Percentiles rank a stretch among this genome's conserved stretches.
These are phyloP conservation scores for Phellinidium pouzarii DNA, from an alignment of 1,284 basidiomycete species.

Conservation along the genomic window DNA sequence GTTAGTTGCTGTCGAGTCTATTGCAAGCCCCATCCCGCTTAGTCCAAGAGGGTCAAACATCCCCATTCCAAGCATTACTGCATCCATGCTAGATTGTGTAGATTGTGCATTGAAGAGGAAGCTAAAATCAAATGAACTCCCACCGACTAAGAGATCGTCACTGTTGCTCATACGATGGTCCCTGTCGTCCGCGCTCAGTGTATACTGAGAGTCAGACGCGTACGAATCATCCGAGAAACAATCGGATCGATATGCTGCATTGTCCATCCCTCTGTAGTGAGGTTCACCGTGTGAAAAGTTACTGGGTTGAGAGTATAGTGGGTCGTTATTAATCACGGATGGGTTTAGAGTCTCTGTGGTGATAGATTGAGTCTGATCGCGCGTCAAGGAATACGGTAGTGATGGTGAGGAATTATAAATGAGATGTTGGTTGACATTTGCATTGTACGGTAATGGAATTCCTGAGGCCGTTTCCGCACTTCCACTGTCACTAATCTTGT, in stretches of 20 bases:
- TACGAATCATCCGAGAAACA: conserved; percentile 3
- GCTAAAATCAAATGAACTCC: not conserved
- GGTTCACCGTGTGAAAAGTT: not conserved
- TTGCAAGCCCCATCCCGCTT: not conserved
- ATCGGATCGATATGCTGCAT: not conserved
- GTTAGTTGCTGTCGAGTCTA: not conserved
- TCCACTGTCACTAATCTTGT: not conserved
- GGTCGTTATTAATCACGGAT: not conserved
- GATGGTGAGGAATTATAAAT: not conserved
- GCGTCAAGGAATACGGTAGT: not conserved
- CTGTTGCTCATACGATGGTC: not conserved
- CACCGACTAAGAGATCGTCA: not conserved
- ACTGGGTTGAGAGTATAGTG: not conserved
- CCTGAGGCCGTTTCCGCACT: not conserved
- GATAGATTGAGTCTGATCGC: not conserved
- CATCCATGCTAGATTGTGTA: conserved; percentile 7
- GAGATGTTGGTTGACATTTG: not conserved
- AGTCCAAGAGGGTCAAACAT: conserved; percentile 11
- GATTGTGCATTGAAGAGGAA: not conserved
- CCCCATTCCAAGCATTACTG: conserved; percentile 12
- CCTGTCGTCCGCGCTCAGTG: conserved; percentile 5
- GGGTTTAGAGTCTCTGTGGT: not conserved
- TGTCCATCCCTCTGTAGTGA: not conserved
- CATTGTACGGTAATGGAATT: not conserved
- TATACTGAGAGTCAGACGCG: conserved; percentile 1